A percentile compares a stretch with the other conserved stretches of the same genome.
Evolutionary conservation across 2,329 filamentous ascomycete species (phyloP).

Genomic region (Penicillium sp.): DNA sequence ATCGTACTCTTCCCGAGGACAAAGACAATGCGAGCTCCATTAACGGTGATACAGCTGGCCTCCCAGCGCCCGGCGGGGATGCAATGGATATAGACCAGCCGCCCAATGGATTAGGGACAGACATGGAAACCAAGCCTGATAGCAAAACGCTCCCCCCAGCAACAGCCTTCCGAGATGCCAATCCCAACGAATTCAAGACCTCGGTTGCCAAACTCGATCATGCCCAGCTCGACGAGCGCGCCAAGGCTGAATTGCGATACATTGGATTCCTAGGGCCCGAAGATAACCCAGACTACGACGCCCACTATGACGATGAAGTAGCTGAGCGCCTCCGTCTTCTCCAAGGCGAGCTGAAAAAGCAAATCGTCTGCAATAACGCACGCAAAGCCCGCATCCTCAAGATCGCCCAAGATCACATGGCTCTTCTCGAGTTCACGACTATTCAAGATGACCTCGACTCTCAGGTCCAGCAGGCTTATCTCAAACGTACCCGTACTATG

Average conservation of each 20-base stretch:
- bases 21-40: conserved; percentile 60
- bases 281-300: conserved; percentile 75
- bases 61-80: conserved; percentile 45
- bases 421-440: conserved; percentile 93
- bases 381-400: conserved; percentile 85
- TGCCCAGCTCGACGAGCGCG: conserved; percentile 80
- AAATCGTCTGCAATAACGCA: conserved; percentile 85
- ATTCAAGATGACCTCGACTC: conserved; percentile 95
- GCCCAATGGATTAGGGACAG: conserved; percentile 36
- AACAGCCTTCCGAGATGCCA: conserved; percentile 76
- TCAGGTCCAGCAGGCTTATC: conserved; percentile 91
- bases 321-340: conserved; percentile 84
- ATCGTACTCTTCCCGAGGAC: conserved; percentile 53
- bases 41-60: conserved; percentile 46
- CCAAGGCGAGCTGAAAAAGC: conserved; percentile 77
- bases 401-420: conserved; percentile 87
- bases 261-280: conserved; percentile 81
- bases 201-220: conserved; percentile 80
- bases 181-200: conserved; percentile 76
- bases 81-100: conserved; percentile 51
- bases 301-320: conserved; percentile 90
- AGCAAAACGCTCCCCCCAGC: conserved; percentile 63
- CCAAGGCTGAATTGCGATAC: conserved; percentile 86
- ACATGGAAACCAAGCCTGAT: conserved; percentile 33
- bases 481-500: conserved; percentile 91